A percentile compares a stretch with the other conserved stretches of the same genome.
Conservation (phyloP, 257 asterid genomes). For the Marsdenia floribunda region DNA sequence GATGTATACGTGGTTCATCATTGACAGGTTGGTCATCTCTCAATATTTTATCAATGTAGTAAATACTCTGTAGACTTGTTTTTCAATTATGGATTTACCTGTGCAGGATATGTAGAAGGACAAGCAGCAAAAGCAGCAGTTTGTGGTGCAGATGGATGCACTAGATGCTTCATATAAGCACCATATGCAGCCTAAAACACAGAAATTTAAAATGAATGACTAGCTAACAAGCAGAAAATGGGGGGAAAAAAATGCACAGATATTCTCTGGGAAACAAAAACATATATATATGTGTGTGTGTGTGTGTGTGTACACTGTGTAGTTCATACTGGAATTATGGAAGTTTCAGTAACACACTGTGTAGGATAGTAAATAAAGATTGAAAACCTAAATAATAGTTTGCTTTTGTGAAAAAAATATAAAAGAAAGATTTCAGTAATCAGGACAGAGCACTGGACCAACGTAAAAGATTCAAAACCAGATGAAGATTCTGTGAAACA, state of each 20-base stretch:
- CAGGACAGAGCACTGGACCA: background rate
- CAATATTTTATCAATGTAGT: background rate
- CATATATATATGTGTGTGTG: no score
- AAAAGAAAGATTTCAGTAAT: background rate
- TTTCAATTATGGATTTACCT: constrained; percentile 36
- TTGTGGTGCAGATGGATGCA: constrained; percentile 65
- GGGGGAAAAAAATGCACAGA: no score
- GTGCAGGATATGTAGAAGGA: constrained; percentile 72
- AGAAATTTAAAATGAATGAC: background rate
- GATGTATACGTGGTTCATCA: background rate
- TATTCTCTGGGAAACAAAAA: no score
- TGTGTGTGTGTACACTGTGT: no score
- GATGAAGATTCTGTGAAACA: background rate
- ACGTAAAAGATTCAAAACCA: background rate
- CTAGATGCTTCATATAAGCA: constrained; percentile 52
- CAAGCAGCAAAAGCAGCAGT: constrained; percentile 76
- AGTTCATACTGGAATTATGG: no score
- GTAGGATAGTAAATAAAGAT: background rate
- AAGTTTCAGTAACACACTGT: no score
- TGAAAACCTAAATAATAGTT: background rate
- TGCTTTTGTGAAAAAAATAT: no score
- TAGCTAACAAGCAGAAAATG: background rate
- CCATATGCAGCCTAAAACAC: constrained; percentile 59
- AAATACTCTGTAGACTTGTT: background rate
- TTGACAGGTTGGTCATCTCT: background rate